Conservation (phyloP, 2,329 filamentous ascomycete species). For the Paraphoma sp. region DNA sequence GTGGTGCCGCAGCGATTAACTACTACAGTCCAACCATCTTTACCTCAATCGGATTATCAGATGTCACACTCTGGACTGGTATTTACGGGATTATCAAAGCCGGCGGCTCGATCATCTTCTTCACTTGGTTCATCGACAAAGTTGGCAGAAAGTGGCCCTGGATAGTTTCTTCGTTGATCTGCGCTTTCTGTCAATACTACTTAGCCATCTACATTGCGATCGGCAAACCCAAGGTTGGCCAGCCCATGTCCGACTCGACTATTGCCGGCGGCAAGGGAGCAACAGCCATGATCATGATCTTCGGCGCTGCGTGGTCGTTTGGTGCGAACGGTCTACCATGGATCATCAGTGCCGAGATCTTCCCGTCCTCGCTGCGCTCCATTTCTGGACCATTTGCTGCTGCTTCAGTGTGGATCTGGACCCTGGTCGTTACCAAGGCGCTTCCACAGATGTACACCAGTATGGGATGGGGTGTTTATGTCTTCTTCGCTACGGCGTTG, state of each 20-base stretch:
- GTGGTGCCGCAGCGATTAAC: conserved; percentile 46
- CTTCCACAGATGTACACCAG: conserved; percentile 50
- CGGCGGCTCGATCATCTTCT: conserved; percentile 44
- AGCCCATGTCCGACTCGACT: conserved; percentile 38
- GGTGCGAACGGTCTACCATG: conserved; percentile 51
- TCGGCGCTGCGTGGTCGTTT: conserved; percentile 29
- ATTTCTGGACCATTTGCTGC: conserved; percentile 48
- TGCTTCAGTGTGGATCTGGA: conserved; percentile 49
- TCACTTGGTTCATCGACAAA: conserved; percentile 47
- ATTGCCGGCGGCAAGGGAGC: conserved; percentile 48
- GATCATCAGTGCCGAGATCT: conserved; percentile 55
- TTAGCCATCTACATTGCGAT: conserved; percentile 46
- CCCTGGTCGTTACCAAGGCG: conserved; percentile 49
- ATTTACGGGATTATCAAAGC: conserved; percentile 49
- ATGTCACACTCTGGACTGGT: conserved; percentile 46
- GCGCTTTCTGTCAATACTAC: conserved; percentile 48
- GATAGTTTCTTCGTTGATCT: conserved; percentile 46
- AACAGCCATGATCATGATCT: conserved; percentile 51
- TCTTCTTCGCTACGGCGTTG: conserved; percentile 50
- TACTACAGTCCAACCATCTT: conserved; percentile 49
- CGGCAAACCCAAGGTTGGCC: conserved; percentile 37
- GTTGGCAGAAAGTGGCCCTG: conserved; percentile 42
- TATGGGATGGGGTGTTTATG: conserved; percentile 49
- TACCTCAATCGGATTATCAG: conserved; percentile 42
- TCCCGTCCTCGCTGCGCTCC: conserved; percentile 47